Percentiles rank a stretch among this genome's conserved stretches.
Evolutionary conservation across 768 basidiomycete genomes (phyloP).

Genomic region (Xanthoconium purpureum): DNA sequence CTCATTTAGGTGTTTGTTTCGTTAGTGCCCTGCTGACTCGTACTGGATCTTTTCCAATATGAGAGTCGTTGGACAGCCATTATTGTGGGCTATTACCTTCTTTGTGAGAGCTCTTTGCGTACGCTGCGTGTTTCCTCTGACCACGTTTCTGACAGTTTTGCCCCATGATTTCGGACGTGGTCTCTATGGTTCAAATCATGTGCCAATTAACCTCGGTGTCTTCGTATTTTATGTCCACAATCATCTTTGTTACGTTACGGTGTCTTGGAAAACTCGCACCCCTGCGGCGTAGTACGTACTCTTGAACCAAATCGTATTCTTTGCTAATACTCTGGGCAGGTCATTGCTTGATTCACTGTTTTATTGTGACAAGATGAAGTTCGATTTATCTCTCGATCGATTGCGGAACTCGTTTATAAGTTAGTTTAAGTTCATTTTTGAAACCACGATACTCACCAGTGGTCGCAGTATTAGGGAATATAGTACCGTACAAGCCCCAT

Average conservation of each 20-base stretch:
- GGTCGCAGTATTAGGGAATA: background rate
- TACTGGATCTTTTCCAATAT: conserved; percentile 2
- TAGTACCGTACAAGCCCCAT: background rate
- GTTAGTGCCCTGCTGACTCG: background rate
- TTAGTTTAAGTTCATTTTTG: background rate
- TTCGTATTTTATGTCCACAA: conserved; percentile 9
- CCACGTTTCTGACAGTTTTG: conserved; percentile 9
- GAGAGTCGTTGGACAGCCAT: background rate
- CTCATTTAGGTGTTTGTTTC: background rate
- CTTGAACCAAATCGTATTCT: background rate
- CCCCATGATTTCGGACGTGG: conserved; percentile 21
- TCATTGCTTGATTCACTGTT: background rate
- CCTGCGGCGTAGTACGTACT: conserved; percentile 7
- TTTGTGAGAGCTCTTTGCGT: conserved; percentile 13
- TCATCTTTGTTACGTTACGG: conserved; percentile 6
- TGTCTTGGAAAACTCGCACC: conserved; percentile 1
- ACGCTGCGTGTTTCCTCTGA: background rate
- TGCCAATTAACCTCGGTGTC: conserved; percentile 14
- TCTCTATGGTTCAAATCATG: conserved; percentile 14
- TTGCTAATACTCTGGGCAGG: conserved; percentile 6
- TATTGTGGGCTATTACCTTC: conserved; percentile 20
- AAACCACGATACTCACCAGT: background rate
- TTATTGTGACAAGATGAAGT: conserved; percentile 4
- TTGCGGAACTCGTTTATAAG: background rate
- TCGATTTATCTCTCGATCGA: background rate